Evolutionary conservation across 2,329 filamentous ascomycete genomes (phyloP), one percentile per base, ranked within the genome.

Genomic region (Neocucurbitaria cava): DNA sequence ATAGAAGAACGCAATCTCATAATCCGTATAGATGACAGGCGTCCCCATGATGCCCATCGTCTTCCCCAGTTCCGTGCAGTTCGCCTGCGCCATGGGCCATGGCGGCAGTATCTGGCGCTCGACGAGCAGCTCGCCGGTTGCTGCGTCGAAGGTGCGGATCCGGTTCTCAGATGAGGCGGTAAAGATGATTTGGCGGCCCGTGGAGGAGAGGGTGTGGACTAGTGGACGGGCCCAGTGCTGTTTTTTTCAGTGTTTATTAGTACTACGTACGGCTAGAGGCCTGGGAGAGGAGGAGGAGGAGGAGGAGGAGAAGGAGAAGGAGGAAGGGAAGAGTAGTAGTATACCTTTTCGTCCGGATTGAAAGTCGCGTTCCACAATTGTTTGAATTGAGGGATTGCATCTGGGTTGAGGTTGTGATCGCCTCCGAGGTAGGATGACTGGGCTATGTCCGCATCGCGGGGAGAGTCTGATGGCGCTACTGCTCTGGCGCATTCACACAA

Each of bases 151-250:
- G 3, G 63, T 62, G 17, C 63, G 57, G 15, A 66, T 55, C 11
- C 53, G 50, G 21, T 66, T 66, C 28, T 62, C 56, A 1, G 61
- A 62, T 1, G 59, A 64, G 1, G 63, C 63, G 1, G 56, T 62
- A 28, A 66, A 63, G 21, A 64, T 42, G 30, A 66, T 59, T 36
- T 67, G 58, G 8, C 52, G 54, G 24, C 56, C 55, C 3, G 56
- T 59, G 0, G 61, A 68, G 4, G 62, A 56, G 6, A 79, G 78
- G 1, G 78, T 81, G 49, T 78, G 80, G 0, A 79, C 70, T 9
- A 81, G 61, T 6, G 82, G 82, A 59, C 83, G 79, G 35, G 82
- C 54, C 74, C 81, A 77, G 74, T 83, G 80, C 56, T 61, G 62
- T 31, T 17, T 5, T 7, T 39, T 30, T n/a, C n/a, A n/a, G n/a